phyloP scores from a whole-genome alignment of 352 stramenopile species.

The Pythium apleroticum region DNA sequence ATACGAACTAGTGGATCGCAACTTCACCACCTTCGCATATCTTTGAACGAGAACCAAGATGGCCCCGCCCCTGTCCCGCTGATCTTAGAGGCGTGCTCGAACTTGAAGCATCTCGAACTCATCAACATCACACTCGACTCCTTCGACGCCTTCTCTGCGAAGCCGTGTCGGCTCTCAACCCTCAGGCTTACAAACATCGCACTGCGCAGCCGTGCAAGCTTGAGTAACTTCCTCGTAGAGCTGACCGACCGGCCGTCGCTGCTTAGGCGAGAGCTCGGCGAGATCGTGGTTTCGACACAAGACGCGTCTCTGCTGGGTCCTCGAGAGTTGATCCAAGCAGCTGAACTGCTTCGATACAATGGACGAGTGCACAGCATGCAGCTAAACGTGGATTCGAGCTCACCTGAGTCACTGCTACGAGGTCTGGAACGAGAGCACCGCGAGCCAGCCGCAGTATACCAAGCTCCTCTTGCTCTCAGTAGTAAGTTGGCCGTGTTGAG shows the following conservation, averaged over 20 bases:
- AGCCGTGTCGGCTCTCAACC: background rate
- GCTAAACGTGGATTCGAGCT: slow-evolving; percentile 13
- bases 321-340: background rate
- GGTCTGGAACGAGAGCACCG: slow-evolving; percentile 1
- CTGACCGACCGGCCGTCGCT: slow-evolving; percentile 6
- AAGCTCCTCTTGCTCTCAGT: slow-evolving; percentile 1
- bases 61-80: background rate
- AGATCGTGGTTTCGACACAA: slow-evolving; percentile 11
- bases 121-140: slow-evolving; percentile 18
- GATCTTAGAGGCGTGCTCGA: slow-evolving; percentile 11
- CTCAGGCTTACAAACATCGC: slow-evolving; percentile 13
- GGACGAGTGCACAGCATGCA: slow-evolving; percentile 12
- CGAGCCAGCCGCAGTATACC: background rate
- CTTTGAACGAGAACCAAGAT: background rate
- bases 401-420: background rate
- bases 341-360: background rate
- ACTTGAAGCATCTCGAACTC: slow-evolving; percentile 18
- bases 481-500: slow-evolving; percentile 18
- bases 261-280: slow-evolving; percentile 4
- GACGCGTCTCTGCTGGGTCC: background rate
- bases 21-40: slow-evolving; percentile 12
- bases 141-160: slow-evolving; percentile 3
- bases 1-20: background rate
- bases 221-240: slow-evolving; percentile 3
- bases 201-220: slow-evolving; percentile 1